Evolutionary conservation across 2,329 filamentous ascomycete genomes (phyloP).

Genomic region (Diaporthe nobilis): DNA sequence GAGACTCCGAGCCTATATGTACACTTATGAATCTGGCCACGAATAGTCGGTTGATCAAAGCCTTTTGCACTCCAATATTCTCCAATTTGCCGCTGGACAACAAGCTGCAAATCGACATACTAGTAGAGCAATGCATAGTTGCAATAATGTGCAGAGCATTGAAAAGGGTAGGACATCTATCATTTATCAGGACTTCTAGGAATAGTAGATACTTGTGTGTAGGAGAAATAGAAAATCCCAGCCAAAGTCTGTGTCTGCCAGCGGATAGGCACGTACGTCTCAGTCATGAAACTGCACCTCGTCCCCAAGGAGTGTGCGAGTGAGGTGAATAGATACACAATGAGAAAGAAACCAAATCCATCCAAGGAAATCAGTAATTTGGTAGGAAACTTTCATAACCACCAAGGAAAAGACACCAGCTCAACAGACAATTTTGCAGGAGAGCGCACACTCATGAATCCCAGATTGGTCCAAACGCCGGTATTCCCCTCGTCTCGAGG

Average conservation of each 20-base stretch:
- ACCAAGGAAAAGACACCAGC: neutral
- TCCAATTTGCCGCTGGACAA: neutral
- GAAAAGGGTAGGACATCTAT: neutral
- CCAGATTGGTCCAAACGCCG: constrained; percentile 54
- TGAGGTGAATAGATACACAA: neutral
- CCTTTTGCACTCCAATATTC: neutral
- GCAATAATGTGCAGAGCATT: neutral
- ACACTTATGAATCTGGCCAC: too few species aligned
- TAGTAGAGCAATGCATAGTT: neutral
- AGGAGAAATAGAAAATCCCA: neutral
- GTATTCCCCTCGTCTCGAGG: constrained; percentile 50
- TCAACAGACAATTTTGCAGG: neutral
- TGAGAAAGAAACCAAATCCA: neutral
- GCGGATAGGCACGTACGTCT: neutral
- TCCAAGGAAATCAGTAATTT: neutral
- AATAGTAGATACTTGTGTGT: neutral
- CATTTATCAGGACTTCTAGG: constrained; percentile 4
- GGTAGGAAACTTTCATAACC: neutral
- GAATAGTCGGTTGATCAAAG: neutral
- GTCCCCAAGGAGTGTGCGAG: neutral
- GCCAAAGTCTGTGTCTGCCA: neutral
- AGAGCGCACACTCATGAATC: constrained; percentile 46
- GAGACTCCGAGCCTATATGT: neutral
- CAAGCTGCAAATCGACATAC: too few species aligned
- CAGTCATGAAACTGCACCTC: neutral